These are phyloP conservation scores for Akanthomyces muscarius DNA, from an alignment of 2,329 filamentous ascomycete species.

Conservation along the genomic window DNA sequence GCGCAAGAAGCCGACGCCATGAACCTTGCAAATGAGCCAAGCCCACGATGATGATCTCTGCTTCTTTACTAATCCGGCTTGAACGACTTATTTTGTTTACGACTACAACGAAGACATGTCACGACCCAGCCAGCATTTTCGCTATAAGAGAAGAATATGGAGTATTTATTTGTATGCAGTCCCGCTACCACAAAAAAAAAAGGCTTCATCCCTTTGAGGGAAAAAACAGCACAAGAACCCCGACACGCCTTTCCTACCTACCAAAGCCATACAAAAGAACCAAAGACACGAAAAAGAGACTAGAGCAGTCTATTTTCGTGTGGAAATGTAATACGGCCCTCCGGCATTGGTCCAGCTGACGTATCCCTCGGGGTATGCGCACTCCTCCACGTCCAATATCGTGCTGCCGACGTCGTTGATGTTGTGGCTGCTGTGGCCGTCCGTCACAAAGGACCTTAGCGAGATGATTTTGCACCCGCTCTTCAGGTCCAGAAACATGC, in stretches of 20 bases:
- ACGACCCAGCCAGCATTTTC: neutral
- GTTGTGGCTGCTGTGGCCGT: conserved; percentile 73
- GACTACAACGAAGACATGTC: neutral
- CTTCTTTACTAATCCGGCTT: neutral
- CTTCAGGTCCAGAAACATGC: conserved; percentile 92
- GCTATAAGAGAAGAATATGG: neutral
- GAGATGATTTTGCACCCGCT: conserved; percentile 86
- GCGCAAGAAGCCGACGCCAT: conserved; percentile 81
- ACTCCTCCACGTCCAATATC: conserved; percentile 69
- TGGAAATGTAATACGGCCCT: conserved; percentile 85
- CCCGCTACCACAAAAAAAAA: conserved; percentile 14
- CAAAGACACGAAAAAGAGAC: neutral
- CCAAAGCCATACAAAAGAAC: neutral
- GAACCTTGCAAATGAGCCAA: conserved; percentile 62
- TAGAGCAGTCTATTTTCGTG: conserved; percentile 54
- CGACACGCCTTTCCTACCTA: conserved; percentile 19
- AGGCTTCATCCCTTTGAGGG: neutral
- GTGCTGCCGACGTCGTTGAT: conserved; percentile 76
- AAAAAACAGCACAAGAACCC: conserved; percentile 7
- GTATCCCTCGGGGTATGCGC: conserved; percentile 60
- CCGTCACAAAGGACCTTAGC: conserved; percentile 84
- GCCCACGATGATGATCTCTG: neutral
- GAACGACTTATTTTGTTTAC: neutral
- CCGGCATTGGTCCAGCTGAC: conserved; percentile 90
- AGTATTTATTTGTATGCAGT: conserved; percentile 16